Base-by-base conservation (phyloP, 176 grass and related monocot genomes). In the Ensete glaucum region DNA sequence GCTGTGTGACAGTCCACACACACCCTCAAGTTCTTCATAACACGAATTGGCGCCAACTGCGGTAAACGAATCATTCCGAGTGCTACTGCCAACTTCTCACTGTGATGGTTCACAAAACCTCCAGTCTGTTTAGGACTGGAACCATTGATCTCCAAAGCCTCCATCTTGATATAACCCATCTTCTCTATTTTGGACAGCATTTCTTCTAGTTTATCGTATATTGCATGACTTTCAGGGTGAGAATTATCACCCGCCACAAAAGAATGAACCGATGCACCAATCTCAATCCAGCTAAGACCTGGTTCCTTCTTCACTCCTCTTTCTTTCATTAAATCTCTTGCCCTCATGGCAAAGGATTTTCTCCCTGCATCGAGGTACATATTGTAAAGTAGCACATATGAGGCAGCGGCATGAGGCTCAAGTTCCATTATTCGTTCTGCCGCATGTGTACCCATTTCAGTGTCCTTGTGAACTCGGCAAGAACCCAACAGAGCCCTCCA, bases 11-110 rank as follows among this genome's bases (percentile, higher is more conserved):
- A 92, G 34, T 88, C 89, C 43, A 69, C 63, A 72, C 86, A 88
- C 74, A 88, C 81, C 69, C 83, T 88, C 79, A 92, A 54, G 73
- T 92, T 92, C 79, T 88, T 92, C 86, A 92, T 88, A 60, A 88
- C 83, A 58, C 83, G 67, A 66, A 92, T 67, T 2, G 89, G 89
- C 25, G 83, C 83, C 67, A 76, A 78, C 14, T 70, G 52, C 9
- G 84, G 86, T 49, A 88, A 78, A 75, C 66, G 83, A 73, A 92
- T 86, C 72, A 88, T 80, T 56, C 83, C 86, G 19, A 92, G 82
- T 48, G 86, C 89, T 49, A 92, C 81, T 23, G 86, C 83, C 78
- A 92, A 69, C 67, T 86, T 84, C 62, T 92, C 86, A 54, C 89
- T 88, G 52, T 88, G 89, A 81, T 83, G 88, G 67, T 85, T 85